Base-by-base conservation (phyloP, 495 filamentous ascomycete species). In the Paragyromitra xinjiangensis region DNA sequence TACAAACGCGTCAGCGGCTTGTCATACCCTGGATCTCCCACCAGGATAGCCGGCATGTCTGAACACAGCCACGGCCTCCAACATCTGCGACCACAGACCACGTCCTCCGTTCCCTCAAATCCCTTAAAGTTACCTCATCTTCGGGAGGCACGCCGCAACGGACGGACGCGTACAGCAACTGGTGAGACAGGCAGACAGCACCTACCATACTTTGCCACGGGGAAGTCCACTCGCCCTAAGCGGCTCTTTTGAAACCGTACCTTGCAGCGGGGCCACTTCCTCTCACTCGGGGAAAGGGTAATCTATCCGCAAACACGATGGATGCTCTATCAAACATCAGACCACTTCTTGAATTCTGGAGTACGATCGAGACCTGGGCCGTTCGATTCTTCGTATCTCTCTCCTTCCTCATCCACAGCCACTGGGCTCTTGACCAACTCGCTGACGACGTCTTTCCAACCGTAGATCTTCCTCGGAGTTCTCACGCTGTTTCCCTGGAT, bases 401-500 rank as follows among this genome's bases (percentile, higher is more conserved):
- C 16, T 51, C 62, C 40, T 34, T 68, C 53, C 44, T 29, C 58
- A 4, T 16, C 48, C 51, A 42, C 59, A 45, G 3, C 48, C 42
- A 16, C 63, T 24, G 40, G 42, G 19, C 42, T 44, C 37, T 63
- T 8, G 34, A 24, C 3, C 0, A 19, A 26, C 51, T 24, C 44
- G 53, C 78, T 83, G 37, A 78, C 51, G 53, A 39, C 22, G 16
- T 51, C 22, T 42, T 48, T 8, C 12, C 7, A 82, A 39, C 14
- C 2, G 12, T 76, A 93, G 92, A 80, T 93, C 16, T 76, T 93
- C 61, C 86, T 93, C 63, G 90, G 87, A 37, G 78, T 90, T 40
- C 78, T 92, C 34, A 90, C 88, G 6, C 89, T 94, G 69, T 86
- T 87, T 12, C 92, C 92, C 3, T 93, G 91, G 90, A 81, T 87